Percentiles rank a stretch among this genome's conserved stretches.
Conservation (phyloP, 1,284 basidiomycete species). For the Naganishia sp. region DNA sequence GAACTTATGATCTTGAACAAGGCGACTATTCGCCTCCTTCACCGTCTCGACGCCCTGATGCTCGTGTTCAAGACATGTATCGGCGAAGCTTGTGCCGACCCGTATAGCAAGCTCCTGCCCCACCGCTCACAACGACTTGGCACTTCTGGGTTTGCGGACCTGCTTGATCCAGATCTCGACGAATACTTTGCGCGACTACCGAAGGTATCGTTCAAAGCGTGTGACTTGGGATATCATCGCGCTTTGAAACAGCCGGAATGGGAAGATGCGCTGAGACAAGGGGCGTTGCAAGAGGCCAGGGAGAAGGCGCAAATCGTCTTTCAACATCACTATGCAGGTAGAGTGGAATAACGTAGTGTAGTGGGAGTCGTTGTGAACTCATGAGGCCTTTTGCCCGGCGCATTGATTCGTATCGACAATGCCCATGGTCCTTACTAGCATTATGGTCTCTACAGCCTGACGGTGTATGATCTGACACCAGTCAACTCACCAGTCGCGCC, state of each 20-base stretch:
- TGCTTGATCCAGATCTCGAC: slow-evolving; percentile 38
- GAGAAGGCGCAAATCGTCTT: no score
- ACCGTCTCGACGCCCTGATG: slow-evolving; percentile 45
- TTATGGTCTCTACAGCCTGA: no score
- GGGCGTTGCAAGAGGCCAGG: no score
- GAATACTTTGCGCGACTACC: slow-evolving; percentile 41
- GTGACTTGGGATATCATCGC: slow-evolving; percentile 39
- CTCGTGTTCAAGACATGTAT: slow-evolving; percentile 48
- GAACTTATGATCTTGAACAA: background rate
- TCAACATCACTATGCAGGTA: no score
- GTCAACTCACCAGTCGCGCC: no score
- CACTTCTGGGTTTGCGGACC: slow-evolving; percentile 33
- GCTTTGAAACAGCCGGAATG: slow-evolving; percentile 40
- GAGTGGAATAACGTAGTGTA: no score
- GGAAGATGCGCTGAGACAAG: slow-evolving; percentile 5
- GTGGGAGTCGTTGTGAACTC: no score
- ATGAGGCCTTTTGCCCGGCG: no score
- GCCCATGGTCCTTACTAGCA: no score
- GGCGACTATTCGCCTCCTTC: slow-evolving; percentile 27
- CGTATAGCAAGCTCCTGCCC: slow-evolving; percentile 42
- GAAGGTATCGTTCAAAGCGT: slow-evolving; percentile 40
- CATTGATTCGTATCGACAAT: no score
- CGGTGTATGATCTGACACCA: no score
- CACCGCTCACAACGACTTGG: background rate
- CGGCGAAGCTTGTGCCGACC: slow-evolving; percentile 40